Percentiles rank a stretch among this genome's conserved stretches.
Evolutionary conservation across 2,329 filamentous ascomycete genomes (phyloP).

Genomic region (Canariomyces notabilis): DNA sequence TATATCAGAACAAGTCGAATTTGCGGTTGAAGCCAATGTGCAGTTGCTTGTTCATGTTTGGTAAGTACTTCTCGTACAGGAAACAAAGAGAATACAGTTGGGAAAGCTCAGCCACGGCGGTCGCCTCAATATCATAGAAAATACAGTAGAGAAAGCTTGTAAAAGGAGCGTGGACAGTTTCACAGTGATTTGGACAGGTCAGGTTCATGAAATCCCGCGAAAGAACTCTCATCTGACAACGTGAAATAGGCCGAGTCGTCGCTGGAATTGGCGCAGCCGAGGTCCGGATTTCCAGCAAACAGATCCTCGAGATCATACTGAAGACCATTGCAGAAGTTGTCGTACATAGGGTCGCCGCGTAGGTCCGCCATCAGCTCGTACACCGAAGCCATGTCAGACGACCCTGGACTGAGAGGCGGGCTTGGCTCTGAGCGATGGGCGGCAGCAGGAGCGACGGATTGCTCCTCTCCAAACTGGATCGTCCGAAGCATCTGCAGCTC

Average conservation of each 20-base stretch:
- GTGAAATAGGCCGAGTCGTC: conserved; percentile 12
- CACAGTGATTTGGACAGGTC: neutral
- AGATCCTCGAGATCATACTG: neutral
- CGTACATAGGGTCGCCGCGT: neutral
- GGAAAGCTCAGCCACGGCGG: no score
- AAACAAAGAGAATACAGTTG: no score
- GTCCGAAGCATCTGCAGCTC: conserved; percentile 23
- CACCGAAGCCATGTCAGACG: neutral
- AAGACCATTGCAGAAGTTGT: neutral
- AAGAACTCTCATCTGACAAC: neutral
- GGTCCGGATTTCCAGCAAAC: neutral
- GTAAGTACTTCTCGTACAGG: no score
- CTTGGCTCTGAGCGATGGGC: neutral
- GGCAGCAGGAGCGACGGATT: neutral
- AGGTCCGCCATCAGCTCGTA: neutral
- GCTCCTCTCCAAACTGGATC: conserved; percentile 18
- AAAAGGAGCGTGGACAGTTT: neutral
- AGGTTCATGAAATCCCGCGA: neutral
- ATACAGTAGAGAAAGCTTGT: neutral
- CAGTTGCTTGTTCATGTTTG: no score
- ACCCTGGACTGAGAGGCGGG: neutral
- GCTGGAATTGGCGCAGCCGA: neutral
- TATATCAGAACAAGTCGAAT: no score
- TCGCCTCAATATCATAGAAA: no score
- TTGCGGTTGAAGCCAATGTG: no score